Conservation (phyloP, 2,329 filamentous ascomycete species). For the Colletotrichum musae region DNA sequence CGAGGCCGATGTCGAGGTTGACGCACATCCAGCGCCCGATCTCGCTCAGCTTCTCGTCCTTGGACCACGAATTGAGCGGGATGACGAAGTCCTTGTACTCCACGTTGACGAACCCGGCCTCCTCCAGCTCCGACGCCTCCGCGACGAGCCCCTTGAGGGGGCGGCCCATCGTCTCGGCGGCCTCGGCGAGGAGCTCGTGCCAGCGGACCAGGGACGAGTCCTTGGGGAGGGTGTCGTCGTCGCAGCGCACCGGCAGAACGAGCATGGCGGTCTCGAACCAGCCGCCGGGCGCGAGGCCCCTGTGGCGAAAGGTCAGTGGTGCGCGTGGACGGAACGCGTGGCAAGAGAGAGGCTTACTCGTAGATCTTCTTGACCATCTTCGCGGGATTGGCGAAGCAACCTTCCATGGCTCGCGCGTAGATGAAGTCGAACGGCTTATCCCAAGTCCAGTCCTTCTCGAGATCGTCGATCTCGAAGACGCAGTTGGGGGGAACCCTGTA, state of each 20-base stretch:
- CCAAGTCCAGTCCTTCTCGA: slow-evolving; percentile 52
- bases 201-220: slow-evolving; percentile 49
- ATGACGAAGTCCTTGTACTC: slow-evolving; percentile 14
- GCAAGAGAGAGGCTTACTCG: slow-evolving; percentile 8
- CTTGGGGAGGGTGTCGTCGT: slow-evolving; percentile 49
- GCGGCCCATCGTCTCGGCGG: slow-evolving; percentile 48
- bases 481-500: slow-evolving; percentile 60
- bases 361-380: slow-evolving; percentile 46
- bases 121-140: slow-evolving; percentile 44
- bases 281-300: slow-evolving; percentile 49
- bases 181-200: slow-evolving; percentile 48
- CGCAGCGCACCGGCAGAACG: slow-evolving; percentile 46
- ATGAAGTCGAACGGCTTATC: slow-evolving; percentile 52
- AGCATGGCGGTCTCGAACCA: slow-evolving; percentile 50
- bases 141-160: slow-evolving; percentile 45
- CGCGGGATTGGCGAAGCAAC: slow-evolving; percentile 46
- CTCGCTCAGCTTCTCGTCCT: slow-evolving; percentile 36
- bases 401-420: slow-evolving; percentile 50
- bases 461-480: slow-evolving; percentile 57
- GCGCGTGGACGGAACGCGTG: not conserved
- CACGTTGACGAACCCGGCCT: slow-evolving; percentile 28
- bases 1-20: slow-evolving; percentile 50
- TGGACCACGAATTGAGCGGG: slow-evolving; percentile 43
- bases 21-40: slow-evolving; percentile 42
- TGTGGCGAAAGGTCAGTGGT: not conserved